phyloP scores from a whole-genome alignment of 495 filamentous ascomycete genomes.

The Xylaria intraflava region DNA sequence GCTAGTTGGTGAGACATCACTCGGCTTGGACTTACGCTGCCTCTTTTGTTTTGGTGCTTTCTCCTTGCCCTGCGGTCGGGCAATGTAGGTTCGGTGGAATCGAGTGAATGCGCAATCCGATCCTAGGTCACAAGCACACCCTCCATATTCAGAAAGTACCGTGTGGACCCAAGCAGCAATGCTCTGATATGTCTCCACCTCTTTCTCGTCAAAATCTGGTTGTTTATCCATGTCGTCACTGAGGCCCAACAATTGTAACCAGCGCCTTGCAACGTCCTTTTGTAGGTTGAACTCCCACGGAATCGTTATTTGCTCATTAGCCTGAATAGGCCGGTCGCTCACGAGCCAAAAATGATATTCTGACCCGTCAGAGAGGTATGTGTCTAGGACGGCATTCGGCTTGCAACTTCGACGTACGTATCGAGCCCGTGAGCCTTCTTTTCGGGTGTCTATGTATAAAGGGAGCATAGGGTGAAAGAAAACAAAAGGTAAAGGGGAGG shows the following conservation, averaged over 20 bases:
- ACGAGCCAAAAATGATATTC: conserved; percentile 88
- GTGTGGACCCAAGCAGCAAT: conserved; percentile 53
- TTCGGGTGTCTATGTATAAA: conserved; percentile 83
- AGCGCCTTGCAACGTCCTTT: conserved; percentile 35
- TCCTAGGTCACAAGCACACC: conserved; percentile 70
- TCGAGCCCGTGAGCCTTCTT: conserved; percentile 74
- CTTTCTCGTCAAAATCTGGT: conserved; percentile 38
- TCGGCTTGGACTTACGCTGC: conserved; percentile 48
- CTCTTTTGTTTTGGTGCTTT: conserved; percentile 56
- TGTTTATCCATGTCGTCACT: conserved; percentile 38
- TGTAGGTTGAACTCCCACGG: conserved; percentile 50
- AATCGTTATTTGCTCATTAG: conserved; percentile 50
- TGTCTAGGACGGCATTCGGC: conserved; percentile 76
- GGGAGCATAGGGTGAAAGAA: conserved; percentile 77
- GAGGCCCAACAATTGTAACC: conserved; percentile 45
- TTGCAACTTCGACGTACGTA: conserved; percentile 84
- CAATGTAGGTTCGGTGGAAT: conserved; percentile 61
- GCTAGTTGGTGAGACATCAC: conserved; percentile 58
- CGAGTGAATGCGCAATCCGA: conserved; percentile 61
- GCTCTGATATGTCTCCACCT: conserved; percentile 39
- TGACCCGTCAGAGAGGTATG: conserved; percentile 63
- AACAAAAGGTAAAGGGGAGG: conserved; percentile 77
- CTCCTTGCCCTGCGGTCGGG: conserved; percentile 37
- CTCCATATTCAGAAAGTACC: conserved; percentile 78
- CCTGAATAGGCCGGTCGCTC: conserved; percentile 62